Evolutionary conservation across 257 asterid genomes (phyloP).

Genomic region (Solanum tacnaense): DNA sequence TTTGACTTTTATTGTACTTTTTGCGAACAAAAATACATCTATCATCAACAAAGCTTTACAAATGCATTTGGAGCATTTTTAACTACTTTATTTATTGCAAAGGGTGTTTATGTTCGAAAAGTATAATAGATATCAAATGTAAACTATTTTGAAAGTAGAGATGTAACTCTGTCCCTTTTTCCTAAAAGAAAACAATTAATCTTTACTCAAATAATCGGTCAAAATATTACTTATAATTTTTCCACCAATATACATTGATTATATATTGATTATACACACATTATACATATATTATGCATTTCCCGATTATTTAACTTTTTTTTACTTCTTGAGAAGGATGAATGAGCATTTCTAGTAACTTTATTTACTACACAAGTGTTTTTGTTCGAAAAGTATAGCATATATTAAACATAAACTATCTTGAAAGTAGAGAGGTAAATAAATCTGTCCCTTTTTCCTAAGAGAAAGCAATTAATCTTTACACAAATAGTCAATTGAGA

Average conservation of each 20-base stretch:
- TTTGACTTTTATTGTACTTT: not conserved
- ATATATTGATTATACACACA: not conserved
- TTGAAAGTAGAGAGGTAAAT: not conserved
- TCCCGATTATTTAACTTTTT: not conserved
- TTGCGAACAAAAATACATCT: not conserved
- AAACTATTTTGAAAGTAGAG: not conserved
- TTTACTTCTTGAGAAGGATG: not conserved
- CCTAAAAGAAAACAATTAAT: not conserved
- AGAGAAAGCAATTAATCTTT: not conserved
- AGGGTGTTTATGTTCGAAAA: not conserved
- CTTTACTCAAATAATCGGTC: not conserved
- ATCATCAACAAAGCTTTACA: not conserved
- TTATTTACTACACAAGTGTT: not conserved
- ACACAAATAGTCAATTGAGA: not conserved
- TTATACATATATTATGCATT: not conserved
- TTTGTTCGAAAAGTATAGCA: not conserved
- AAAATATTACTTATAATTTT: not conserved
- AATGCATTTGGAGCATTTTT: not conserved
- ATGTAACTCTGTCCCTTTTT: not conserved
- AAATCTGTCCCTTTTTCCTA: not conserved
- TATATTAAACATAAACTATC: not conserved
- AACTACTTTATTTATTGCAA: not conserved
- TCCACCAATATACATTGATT: not conserved
- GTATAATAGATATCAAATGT: not conserved
- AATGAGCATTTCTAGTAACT: not conserved